Conservation (phyloP, 192 early-diverging fungal genomes). For the Linnemannia elongata region DNA sequence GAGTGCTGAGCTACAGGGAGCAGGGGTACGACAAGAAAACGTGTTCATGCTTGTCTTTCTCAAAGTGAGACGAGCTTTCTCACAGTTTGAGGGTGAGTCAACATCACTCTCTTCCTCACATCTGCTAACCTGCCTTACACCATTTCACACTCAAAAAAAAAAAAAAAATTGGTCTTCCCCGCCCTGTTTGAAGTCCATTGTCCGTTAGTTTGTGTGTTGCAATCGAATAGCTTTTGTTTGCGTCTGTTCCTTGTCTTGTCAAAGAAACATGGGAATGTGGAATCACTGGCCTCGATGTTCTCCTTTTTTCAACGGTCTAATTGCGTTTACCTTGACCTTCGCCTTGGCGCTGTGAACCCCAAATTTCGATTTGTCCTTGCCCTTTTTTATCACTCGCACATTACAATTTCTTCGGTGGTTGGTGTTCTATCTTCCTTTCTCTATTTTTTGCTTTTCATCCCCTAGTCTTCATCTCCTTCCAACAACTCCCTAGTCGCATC, state of each 20-base stretch:
- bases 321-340: not conserved
- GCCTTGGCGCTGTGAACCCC: not conserved
- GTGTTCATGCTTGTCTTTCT: not conserved
- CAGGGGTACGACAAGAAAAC: not conserved
- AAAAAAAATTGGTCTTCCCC: not conserved
- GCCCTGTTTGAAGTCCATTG: not conserved
- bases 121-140: not conserved
- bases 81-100: not conserved
- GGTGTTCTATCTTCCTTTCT: not conserved
- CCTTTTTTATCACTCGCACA: not conserved
- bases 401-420: not conserved
- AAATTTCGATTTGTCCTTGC: conserved; percentile 1
- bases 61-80: not conserved
- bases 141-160: not conserved
- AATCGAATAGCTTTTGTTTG: not conserved
- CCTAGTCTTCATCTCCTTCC: not conserved
- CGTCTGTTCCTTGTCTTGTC: not conserved
- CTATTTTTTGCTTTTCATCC: not conserved
- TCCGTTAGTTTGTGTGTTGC: no score
- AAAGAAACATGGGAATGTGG: not conserved
- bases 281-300: not conserved
- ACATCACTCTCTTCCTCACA: not conserved
- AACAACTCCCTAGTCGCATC: not conserved
- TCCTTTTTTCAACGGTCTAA: not conserved
- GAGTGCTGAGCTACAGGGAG: not conserved